A percentile compares a stretch with the other conserved stretches of the same genome.
Evolutionary conservation across 441 rosid genomes (phyloP).

Genomic region (Euphorbia corollata): DNA sequence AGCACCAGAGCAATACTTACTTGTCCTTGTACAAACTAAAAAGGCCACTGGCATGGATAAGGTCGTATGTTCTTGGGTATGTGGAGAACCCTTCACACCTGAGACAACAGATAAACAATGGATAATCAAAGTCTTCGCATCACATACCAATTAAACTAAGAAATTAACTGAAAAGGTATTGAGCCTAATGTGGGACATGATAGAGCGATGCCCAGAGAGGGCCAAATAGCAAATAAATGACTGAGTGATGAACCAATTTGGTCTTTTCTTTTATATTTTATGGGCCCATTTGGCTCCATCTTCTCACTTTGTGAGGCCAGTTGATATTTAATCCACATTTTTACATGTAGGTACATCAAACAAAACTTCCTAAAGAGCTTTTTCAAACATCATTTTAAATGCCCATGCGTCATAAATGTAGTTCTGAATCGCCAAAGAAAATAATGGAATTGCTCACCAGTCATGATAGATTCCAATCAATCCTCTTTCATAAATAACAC

Average conservation of each 20-base stretch:
- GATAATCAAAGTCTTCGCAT: neutral
- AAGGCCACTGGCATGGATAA: slow-evolving; percentile 75
- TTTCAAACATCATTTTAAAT: neutral
- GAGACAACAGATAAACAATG: slow-evolving; percentile 14
- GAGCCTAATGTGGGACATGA: neutral
- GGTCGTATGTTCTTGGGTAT: slow-evolving; percentile 89
- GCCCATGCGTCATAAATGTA: neutral
- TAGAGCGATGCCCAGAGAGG: neutral
- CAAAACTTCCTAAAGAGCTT: neutral
- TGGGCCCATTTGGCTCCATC: neutral
- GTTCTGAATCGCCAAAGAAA: neutral
- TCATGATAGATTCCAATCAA: slow-evolving; percentile 92
- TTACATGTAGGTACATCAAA: neutral
- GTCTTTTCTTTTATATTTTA: neutral
- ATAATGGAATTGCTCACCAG: slow-evolving; percentile 39
- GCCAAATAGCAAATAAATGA: neutral
- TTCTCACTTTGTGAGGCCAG: neutral
- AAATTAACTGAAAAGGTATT: neutral
- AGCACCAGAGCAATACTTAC: slow-evolving; percentile 32
- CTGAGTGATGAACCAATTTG: neutral
- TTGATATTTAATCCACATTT: neutral
- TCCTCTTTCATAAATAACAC: slow-evolving; percentile 83
- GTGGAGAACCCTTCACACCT: slow-evolving; percentile 99
- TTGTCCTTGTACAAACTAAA: slow-evolving; percentile 70
- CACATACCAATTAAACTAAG: neutral